These are phyloP conservation scores for Boletus speciosus DNA, from an alignment of 768 basidiomycete species.

Conservation along the genomic window DNA sequence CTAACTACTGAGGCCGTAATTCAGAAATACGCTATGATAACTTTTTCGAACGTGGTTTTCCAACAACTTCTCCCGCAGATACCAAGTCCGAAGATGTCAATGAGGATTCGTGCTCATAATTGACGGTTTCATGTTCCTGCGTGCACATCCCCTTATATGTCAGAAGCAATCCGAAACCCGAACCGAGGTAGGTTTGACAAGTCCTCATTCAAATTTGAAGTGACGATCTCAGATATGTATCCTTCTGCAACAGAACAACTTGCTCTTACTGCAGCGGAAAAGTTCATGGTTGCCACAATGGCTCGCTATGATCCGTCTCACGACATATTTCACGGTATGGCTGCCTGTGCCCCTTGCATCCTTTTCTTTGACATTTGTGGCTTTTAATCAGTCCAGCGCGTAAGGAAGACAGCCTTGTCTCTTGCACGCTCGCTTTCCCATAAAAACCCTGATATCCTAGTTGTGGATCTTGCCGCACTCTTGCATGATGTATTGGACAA, in stretches of 20 bases:
- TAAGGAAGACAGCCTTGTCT: slow-evolving; percentile 69
- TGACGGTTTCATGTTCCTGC: too few species aligned
- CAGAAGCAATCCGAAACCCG: slow-evolving; percentile 28
- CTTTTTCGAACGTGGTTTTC: too few species aligned
- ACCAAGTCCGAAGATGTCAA: too few species aligned
- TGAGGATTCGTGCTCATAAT: too few species aligned
- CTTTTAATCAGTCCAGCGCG: slow-evolving; percentile 67
- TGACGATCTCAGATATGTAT: slow-evolving; percentile 29
- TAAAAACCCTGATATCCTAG: slow-evolving; percentile 61
- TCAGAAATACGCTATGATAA: too few species aligned
- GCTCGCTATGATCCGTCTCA: slow-evolving; percentile 77
- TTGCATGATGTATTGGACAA: slow-evolving; percentile 87
- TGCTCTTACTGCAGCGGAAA: slow-evolving; percentile 56
- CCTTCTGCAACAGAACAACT: slow-evolving; percentile 51
- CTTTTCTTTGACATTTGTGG: slow-evolving; percentile 2
- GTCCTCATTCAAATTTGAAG: neutral
- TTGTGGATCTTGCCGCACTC: slow-evolving; percentile 82
- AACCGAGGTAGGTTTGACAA: neutral
- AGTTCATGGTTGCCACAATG: slow-evolving; percentile 72
- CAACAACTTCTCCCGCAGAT: too few species aligned
- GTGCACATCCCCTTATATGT: neutral
- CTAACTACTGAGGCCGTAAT: too few species aligned
- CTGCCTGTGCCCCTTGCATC: slow-evolving; percentile 1
- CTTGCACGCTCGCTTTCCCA: slow-evolving; percentile 51
- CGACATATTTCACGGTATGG: slow-evolving; percentile 72